These are phyloP conservation scores for Murraya paniculata DNA, from an alignment of 345 rosid genomes.

Conservation along the genomic window DNA sequence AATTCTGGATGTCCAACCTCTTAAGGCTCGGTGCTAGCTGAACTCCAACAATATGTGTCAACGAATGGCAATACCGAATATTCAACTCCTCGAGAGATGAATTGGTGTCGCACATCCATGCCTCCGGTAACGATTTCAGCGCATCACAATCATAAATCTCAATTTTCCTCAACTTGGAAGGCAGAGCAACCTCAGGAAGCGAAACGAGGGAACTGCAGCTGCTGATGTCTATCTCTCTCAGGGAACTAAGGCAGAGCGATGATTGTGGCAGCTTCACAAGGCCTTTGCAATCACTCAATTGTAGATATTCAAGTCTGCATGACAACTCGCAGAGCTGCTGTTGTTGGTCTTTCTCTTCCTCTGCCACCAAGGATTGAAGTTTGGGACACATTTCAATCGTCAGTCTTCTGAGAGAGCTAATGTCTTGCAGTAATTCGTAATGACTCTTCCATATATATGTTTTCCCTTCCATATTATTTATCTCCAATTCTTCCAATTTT, in stretches of 20 bases:
- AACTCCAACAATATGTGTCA: background rate
- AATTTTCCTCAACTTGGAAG: background rate
- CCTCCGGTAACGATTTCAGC: no score
- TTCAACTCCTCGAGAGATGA: background rate
- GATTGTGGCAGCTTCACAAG: no score
- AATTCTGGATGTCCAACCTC: no score
- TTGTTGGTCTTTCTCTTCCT: no score
- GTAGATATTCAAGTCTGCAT: no score
- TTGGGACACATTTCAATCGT: fast-evolving
- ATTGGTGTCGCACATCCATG: no score
- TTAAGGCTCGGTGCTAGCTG: no score
- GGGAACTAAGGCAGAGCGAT: no score
- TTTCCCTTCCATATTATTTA: background rate
- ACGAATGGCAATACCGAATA: background rate
- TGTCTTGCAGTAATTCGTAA: background rate
- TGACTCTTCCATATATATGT: background rate
- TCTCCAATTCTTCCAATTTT: background rate
- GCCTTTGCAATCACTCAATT: fast-evolving
- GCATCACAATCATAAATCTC: no score
- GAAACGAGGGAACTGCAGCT: background rate
- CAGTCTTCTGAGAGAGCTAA: background rate
- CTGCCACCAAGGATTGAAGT: no score
- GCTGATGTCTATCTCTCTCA: background rate
- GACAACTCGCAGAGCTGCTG: no score
- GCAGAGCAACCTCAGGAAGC: background rate